A percentile compares a stretch with the other conserved stretches of the same genome.
Evolutionary conservation across 106 monocot species (phyloP).

Genomic region (Vanilla planifolia): DNA sequence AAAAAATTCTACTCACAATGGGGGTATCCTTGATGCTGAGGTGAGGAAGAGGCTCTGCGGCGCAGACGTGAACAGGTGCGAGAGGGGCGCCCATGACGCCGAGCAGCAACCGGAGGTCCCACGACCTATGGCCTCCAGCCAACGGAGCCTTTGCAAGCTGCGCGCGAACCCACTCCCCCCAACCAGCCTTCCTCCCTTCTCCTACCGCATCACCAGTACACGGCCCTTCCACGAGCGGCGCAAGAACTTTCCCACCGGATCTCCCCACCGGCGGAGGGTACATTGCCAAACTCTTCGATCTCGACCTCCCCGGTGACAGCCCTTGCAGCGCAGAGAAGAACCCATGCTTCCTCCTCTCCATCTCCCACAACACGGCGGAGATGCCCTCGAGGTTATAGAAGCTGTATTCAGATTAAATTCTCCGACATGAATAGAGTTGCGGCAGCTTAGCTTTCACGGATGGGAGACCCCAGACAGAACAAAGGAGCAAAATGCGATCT

Average conservation of each 20-base stretch:
- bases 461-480: too few relatives aligned
- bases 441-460: too few relatives aligned
- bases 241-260: constrained; percentile 43
- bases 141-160: constrained; percentile 36
- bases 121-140: constrained; percentile 21
- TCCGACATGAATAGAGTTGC: too few relatives aligned
- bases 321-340: constrained; percentile 67
- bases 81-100: constrained; percentile 97
- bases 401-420: too few relatives aligned
- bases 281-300: constrained; percentile 20
- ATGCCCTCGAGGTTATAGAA: too few relatives aligned
- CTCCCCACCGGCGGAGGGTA: constrained; percentile 15
- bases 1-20: constrained; percentile 38
- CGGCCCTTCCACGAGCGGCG: constrained; percentile 79
- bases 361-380: too few relatives aligned
- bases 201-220: constrained; percentile 18
- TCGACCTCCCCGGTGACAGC: constrained; percentile 47
- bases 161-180: constrained; percentile 70
- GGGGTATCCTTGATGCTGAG: constrained; percentile 69
- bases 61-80: constrained; percentile 64
- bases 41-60: constrained; percentile 40
- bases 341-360: constrained; percentile 91
- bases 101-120: constrained; percentile 69
- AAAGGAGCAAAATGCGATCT: too few relatives aligned
- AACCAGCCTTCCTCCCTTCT: constrained; percentile 43